phyloP scores from a whole-genome alignment of 1,284 basidiomycete species.

The Boletus mariae region DNA sequence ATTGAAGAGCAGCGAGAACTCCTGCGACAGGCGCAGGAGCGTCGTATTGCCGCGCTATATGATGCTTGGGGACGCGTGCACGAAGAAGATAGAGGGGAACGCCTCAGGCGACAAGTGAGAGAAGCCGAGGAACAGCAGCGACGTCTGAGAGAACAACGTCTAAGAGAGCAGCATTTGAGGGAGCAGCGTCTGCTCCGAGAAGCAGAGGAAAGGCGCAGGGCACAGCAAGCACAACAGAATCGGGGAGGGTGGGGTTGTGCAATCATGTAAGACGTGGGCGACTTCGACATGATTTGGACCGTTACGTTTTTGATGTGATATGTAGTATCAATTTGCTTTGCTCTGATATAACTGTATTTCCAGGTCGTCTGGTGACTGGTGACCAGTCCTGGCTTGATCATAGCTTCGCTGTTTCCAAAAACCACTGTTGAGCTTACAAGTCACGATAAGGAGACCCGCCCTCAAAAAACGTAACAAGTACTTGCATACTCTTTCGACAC shows the following conservation, averaged over 20 bases:
- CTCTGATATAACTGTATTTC: too few relatives aligned
- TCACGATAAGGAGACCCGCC: too few relatives aligned
- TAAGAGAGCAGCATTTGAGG: not conserved
- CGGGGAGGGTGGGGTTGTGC: constrained; percentile 16
- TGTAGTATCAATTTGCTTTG: too few relatives aligned
- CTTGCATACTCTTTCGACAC: too few relatives aligned
- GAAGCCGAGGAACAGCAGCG: constrained; percentile 11
- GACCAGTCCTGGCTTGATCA: too few relatives aligned
- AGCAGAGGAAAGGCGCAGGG: constrained; percentile 10
- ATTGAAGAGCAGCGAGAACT: constrained; percentile 24
- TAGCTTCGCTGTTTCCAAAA: too few relatives aligned
- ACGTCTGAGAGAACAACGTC: not conserved
- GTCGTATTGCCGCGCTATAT: not conserved
- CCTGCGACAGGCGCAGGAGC: constrained; percentile 13
- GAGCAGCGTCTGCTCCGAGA: constrained; percentile 6
- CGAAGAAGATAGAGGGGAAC: not conserved
- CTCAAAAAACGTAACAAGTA: too few relatives aligned
- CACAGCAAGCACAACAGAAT: not conserved
- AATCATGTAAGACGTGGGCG: constrained; percentile 14
- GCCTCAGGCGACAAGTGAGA: not conserved
- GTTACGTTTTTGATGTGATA: too few relatives aligned
- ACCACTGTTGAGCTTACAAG: too few relatives aligned
- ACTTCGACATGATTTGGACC: too few relatives aligned
- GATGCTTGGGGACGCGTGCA: not conserved
- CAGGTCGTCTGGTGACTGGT: too few relatives aligned